Evolutionary conservation across 139 green algal species (phyloP).

Genomic region (Auxenochlorella pyrenoidosa): DNA sequence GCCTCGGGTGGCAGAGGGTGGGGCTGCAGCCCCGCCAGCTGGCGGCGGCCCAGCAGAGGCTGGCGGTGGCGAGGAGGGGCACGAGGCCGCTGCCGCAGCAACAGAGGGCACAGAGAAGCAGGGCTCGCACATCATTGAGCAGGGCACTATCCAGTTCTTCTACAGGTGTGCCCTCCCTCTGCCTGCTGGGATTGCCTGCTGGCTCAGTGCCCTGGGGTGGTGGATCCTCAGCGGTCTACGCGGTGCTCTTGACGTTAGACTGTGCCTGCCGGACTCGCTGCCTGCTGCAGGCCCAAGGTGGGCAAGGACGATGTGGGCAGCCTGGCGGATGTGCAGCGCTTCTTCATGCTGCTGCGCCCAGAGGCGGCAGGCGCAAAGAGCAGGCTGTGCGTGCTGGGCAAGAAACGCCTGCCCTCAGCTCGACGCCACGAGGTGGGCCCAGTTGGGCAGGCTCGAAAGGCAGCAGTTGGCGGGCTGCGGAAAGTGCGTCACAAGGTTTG

Average conservation of each 20-base stretch:
- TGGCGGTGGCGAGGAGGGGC: not conserved
- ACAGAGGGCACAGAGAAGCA: not conserved
- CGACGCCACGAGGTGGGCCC: slow-evolving; percentile 44
- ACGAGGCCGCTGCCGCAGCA: not conserved
- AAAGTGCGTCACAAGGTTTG: too few species aligned
- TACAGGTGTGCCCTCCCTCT: slow-evolving; percentile 43
- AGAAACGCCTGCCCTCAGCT: slow-evolving; percentile 62
- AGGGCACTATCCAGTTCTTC: slow-evolving; percentile 62
- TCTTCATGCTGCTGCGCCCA: slow-evolving; percentile 57
- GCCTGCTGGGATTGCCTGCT: not conserved
- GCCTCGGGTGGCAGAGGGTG: not conserved
- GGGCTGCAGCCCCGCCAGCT: too few species aligned
- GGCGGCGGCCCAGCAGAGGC: not conserved
- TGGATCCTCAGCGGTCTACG: not conserved
- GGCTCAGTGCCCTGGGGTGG: not conserved
- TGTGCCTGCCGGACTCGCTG: too few species aligned
- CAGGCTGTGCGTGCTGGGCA: slow-evolving; percentile 56
- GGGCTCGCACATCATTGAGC: slow-evolving; percentile 35
- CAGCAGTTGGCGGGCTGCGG: not conserved
- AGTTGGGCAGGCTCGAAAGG: too few species aligned
- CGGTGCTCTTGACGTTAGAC: too few species aligned
- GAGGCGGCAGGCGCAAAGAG: not conserved
- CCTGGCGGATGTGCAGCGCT: slow-evolving; percentile 64
- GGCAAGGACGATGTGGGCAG: slow-evolving; percentile 38
- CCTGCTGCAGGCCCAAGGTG: slow-evolving; percentile 44